Conservation (phyloP, 2,329 filamentous ascomycete genomes). For the Plectosphaerella cucumerina region DNA sequence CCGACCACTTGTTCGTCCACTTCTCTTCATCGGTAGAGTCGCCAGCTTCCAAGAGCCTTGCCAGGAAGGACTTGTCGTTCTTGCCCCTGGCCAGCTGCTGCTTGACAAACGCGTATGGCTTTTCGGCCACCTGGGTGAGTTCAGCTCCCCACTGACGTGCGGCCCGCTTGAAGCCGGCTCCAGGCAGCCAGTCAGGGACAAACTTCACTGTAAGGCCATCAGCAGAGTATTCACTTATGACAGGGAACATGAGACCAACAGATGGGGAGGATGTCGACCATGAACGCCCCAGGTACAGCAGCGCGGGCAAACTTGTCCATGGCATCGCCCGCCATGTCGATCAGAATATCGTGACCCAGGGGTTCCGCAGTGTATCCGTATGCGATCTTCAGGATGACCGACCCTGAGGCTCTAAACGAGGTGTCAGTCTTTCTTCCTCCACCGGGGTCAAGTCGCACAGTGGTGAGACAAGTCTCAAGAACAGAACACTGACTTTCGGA, state of each 20-base stretch:
- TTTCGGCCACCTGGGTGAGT: slow-evolving; percentile 3
- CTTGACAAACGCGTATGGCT: slow-evolving; percentile 19
- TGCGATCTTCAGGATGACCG: slow-evolving; percentile 10
- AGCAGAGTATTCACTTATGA: too few species aligned
- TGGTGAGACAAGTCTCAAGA: neutral
- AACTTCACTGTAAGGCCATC: slow-evolving; percentile 18
- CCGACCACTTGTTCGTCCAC: slow-evolving; percentile 7
- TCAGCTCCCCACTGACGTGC: slow-evolving; percentile 7
- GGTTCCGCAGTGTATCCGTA: slow-evolving; percentile 14
- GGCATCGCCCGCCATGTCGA: slow-evolving; percentile 6
- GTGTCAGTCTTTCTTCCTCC: neutral
- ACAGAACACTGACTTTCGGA: slow-evolving; percentile 29
- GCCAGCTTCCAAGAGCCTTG: slow-evolving; percentile 1
- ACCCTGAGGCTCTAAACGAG: slow-evolving; percentile 12
- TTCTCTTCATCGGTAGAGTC: neutral
- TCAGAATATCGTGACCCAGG: slow-evolving; percentile 8
- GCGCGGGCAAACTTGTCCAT: slow-evolving; percentile 10
- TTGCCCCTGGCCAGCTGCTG: slow-evolving; percentile 9
- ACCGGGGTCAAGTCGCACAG: neutral
- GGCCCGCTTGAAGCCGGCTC: slow-evolving; percentile 8
- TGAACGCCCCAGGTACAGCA: slow-evolving; percentile 10
- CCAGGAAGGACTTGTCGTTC: slow-evolving; percentile 6
- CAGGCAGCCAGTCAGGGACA: slow-evolving; percentile 12
- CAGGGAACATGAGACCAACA: slow-evolving; percentile 2
- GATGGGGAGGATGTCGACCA: slow-evolving; percentile 14